Evolutionary conservation across 495 filamentous ascomycete genomes (phyloP), one percentile per base, ranked within the genome.

Genomic region (Penicillium atrosanguineum): DNA sequence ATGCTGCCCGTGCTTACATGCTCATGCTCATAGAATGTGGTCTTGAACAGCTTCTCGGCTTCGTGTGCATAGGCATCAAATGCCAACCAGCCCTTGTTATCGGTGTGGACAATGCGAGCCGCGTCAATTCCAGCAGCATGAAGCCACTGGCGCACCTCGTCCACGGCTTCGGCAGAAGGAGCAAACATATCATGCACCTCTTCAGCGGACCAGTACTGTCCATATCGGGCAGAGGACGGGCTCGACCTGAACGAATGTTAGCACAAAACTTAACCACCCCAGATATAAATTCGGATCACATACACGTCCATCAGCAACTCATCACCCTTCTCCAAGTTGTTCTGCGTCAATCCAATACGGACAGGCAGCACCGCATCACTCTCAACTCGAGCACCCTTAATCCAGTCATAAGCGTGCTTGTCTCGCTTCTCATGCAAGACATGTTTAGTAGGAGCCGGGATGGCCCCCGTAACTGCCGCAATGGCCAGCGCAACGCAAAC

Each of bases 161-260:
- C 56, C 16, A 78, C 69, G 6, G 83, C 72, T 7, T 76, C 65
- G 5, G 67, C 67, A 5, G 63, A 75, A 6, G 84, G 82, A 31
- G 75, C 71, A 47, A 86, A 69, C 65, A 84, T 71, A 14, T 69
- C 68, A 57, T 79, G 78, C 58, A 85, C 75, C 57, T 82, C 74
- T 15, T 83, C 73, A 53, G 57, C 73, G 69, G 70, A 87, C 68
- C 57, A 79, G 58, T 89, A 83, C 56, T 82, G 66, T 4, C 87
- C 87, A 61, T 90, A 89, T 7, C 72, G 71, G 18, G 76, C 57
- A 54, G 84, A 78, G 28, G 70, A 71, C 1, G 87, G 87, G 4
- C 80, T 80, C 8, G 85, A 84, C 55, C 89, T 79, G n/a, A 79
- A 70, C 41, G 76, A 63, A 2, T 12, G 40, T 60, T 61, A 44